These are phyloP conservation scores for Poa pratensis DNA, from an alignment of 176 grass and related monocot species.

Conservation along the genomic window DNA sequence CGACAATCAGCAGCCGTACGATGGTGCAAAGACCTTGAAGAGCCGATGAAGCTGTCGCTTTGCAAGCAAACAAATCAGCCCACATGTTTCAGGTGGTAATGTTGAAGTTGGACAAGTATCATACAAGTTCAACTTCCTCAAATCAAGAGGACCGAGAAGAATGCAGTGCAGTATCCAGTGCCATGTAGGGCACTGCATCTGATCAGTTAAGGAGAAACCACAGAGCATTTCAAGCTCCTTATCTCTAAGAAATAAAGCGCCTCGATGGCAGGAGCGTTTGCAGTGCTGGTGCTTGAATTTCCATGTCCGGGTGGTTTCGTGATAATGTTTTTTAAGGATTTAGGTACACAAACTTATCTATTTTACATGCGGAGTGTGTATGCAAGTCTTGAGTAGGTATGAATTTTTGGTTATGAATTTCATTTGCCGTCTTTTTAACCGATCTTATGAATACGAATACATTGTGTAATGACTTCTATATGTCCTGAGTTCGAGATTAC, in stretches of 20 bases:
- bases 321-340: too few species aligned
- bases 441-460: too few species aligned
- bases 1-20: conserved; percentile 64
- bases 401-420: too few species aligned
- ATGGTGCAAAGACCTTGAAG: conserved; percentile 68
- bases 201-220: conserved; percentile 40
- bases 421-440: too few species aligned
- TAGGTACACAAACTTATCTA: too few species aligned
- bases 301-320: conserved; percentile 58
- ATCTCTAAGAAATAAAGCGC: conserved; percentile 85
- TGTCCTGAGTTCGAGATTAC: too few species aligned
- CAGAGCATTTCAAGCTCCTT: conserved; percentile 25
- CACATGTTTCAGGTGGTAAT: conserved; percentile 69
- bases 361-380: too few species aligned
- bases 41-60: conserved; percentile 69
- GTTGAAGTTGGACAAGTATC: conserved; percentile 71
- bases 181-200: conserved; percentile 33
- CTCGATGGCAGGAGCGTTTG: conserved; percentile 89
- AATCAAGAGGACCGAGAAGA: conserved; percentile 88
- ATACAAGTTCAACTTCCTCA: conserved; percentile 94
- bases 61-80: conserved; percentile 84
- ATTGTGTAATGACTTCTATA: too few species aligned
- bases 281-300: conserved; percentile 99
- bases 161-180: conserved; percentile 89
- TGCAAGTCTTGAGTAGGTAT: too few species aligned